phyloP scores from a whole-genome alignment of 768 basidiomycete species.

The Leccinum arenicola region DNA sequence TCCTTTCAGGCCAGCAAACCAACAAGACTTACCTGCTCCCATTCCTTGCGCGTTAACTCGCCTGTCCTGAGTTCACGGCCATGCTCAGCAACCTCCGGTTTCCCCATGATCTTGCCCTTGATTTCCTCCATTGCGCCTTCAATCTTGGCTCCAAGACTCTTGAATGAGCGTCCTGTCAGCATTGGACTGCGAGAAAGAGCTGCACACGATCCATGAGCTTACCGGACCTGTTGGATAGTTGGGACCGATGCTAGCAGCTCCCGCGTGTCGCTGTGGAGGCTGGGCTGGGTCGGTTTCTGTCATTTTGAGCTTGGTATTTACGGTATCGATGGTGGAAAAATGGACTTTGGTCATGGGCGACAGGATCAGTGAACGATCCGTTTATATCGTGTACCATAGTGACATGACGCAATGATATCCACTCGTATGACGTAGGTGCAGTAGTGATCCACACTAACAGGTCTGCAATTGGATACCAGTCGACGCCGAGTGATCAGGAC shows the following conservation, averaged over 20 bases:
- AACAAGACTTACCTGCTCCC: slow-evolving; percentile 21
- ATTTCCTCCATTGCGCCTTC: slow-evolving; percentile 37
- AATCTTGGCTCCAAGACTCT: slow-evolving; percentile 37
- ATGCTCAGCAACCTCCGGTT: slow-evolving; percentile 36
- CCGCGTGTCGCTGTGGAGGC: slow-evolving; percentile 42
- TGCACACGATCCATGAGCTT: not conserved
- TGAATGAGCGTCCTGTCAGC: not conserved
- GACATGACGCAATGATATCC: slow-evolving; percentile 4
- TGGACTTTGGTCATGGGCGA: slow-evolving; percentile 16
- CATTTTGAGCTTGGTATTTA: not conserved
- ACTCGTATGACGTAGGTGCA: not conserved
- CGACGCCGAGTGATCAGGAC: too few relatives aligned
- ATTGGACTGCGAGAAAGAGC: not conserved
- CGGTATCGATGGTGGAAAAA: slow-evolving; percentile 12
- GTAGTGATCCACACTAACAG: not conserved
- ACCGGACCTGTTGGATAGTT: slow-evolving; percentile 34
- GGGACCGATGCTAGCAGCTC: slow-evolving; percentile 40
- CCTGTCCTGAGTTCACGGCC: slow-evolving; percentile 41
- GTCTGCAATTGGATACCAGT: not conserved
- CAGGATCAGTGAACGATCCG: not conserved
- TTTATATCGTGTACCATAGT: not conserved
- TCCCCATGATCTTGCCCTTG: slow-evolving; percentile 37
- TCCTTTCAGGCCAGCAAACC: not conserved
- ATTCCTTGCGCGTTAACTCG: slow-evolving; percentile 37
- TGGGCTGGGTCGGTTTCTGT: slow-evolving; percentile 10